Conservation (phyloP, 2,329 filamentous ascomycete genomes). For the Coniochaeta ligniaria region DNA sequence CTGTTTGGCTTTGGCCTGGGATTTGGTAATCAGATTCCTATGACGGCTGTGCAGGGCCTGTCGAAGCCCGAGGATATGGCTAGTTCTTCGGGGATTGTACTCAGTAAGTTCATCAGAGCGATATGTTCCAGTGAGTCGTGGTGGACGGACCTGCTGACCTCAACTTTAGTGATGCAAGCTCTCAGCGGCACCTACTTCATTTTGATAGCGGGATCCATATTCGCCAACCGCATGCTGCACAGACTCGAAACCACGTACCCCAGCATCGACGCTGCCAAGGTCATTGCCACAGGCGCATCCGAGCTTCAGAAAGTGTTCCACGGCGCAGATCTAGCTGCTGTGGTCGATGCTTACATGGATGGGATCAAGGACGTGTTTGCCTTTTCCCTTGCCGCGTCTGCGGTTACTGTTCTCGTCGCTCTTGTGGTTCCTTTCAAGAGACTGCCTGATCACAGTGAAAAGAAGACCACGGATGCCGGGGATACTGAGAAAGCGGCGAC, state of each 20-base stretch:
- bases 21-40: constrained; percentile 9
- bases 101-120: background rate
- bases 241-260: constrained; percentile 19
- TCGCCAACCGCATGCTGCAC: constrained; percentile 26
- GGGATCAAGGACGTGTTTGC: background rate
- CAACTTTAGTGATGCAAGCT: constrained; percentile 33
- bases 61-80: constrained; percentile 26
- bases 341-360: background rate
- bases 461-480: no score
- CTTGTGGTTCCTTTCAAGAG: background rate
- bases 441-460: background rate
- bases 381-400: background rate
- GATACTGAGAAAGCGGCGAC: no score
- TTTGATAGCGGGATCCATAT: constrained; percentile 30
- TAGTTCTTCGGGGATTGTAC: constrained; percentile 28
- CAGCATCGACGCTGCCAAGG: constrained; percentile 16
- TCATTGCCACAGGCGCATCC: constrained; percentile 34
- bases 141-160: no score
- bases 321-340: background rate
- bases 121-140: no score
- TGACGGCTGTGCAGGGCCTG: background rate
- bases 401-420: background rate
- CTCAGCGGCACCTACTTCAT: constrained; percentile 41
- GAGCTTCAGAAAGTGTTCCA: constrained; percentile 26
- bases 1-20: constrained; percentile 31